Evolutionary conservation across 495 filamentous ascomycete species (phyloP).

Genomic region (Aspergillus steynii): DNA sequence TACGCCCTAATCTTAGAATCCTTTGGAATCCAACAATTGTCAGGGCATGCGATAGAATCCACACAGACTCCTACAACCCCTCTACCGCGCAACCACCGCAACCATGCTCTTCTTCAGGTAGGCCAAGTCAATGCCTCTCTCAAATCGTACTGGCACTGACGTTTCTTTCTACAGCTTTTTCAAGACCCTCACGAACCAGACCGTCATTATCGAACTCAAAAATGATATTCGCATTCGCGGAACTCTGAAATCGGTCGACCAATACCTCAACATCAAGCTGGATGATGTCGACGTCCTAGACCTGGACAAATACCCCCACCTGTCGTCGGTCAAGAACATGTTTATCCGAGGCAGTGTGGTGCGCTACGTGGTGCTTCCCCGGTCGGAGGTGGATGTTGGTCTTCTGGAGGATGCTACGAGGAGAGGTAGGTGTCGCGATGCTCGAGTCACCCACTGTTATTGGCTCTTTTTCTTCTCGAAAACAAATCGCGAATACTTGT

Average conservation of each 20-base stretch:
- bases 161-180: slow-evolving; percentile 71
- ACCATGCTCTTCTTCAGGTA: slow-evolving; percentile 55
- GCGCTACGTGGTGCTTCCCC: slow-evolving; percentile 89
- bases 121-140: not conserved
- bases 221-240: slow-evolving; percentile 97
- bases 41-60: slow-evolving; percentile 5
- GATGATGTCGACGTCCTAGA: slow-evolving; percentile 92
- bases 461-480: slow-evolving; percentile 6
- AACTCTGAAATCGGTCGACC: slow-evolving; percentile 93
- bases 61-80: not conserved
- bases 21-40: not conserved
- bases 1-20: not conserved
- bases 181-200: slow-evolving; percentile 97
- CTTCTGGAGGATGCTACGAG: slow-evolving; percentile 94
- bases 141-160: not conserved
- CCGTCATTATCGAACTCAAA: slow-evolving; percentile 96
- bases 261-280: slow-evolving; percentile 98
- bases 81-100: slow-evolving; percentile 13
- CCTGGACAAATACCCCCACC: slow-evolving; percentile 87
- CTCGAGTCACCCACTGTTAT: not conserved
- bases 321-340: slow-evolving; percentile 95
- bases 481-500: slow-evolving; percentile 3
- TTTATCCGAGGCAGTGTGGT: slow-evolving; percentile 97
- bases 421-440: slow-evolving; percentile 63
- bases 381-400: slow-evolving; percentile 82